phyloP scores from a whole-genome alignment of 495 filamentous ascomycete species.

The Pyronema omphalodes region DNA sequence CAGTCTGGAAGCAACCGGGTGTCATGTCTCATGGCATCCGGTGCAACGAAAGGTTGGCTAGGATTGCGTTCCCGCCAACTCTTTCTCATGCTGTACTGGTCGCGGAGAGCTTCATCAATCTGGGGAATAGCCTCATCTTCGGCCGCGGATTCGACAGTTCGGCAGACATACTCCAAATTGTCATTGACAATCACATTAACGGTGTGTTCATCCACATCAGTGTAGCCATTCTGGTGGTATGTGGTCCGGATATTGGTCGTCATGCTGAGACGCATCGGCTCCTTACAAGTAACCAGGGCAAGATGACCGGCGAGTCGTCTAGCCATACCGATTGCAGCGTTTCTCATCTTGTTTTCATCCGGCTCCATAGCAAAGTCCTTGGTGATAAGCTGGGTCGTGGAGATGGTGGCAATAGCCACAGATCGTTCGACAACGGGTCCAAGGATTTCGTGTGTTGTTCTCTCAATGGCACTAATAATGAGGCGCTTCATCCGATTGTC shows the following conservation, averaged over 20 bases:
- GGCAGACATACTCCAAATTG: constrained; percentile 83
- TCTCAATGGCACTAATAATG: constrained; percentile 61
- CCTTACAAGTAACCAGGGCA: constrained; percentile 93
- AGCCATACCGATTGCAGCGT: constrained; percentile 76
- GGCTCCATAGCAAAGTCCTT: constrained; percentile 93
- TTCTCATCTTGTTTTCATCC: constrained; percentile 67
- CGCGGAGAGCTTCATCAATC: constrained; percentile 78
- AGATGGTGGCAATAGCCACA: constrained; percentile 92
- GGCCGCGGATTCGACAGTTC: constrained; percentile 80
- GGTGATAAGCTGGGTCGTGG: constrained; percentile 75
- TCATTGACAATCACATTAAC: constrained; percentile 98
- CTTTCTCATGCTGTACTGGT: constrained; percentile 51
- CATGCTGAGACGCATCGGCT: constrained; percentile 88
- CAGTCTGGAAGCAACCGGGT: constrained; percentile 66
- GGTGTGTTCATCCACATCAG: constrained; percentile 39
- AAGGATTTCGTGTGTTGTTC: constrained; percentile 85
- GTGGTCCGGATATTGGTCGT: constrained; percentile 80
- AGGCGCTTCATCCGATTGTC: constrained; percentile 58
- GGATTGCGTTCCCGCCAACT: constrained; percentile 51
- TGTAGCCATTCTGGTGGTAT: constrained; percentile 48
- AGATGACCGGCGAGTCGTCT: constrained; percentile 81
- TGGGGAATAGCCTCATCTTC: constrained; percentile 83
- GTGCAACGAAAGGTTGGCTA: constrained; percentile 59
- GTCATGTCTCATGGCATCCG: constrained; percentile 63
- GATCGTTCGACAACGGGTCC: constrained; percentile 91